Evolutionary conservation across 108 stramenopile species (phyloP), one percentile per base, ranked within the genome.

Genomic region (Conticribra weissflogii): DNA sequence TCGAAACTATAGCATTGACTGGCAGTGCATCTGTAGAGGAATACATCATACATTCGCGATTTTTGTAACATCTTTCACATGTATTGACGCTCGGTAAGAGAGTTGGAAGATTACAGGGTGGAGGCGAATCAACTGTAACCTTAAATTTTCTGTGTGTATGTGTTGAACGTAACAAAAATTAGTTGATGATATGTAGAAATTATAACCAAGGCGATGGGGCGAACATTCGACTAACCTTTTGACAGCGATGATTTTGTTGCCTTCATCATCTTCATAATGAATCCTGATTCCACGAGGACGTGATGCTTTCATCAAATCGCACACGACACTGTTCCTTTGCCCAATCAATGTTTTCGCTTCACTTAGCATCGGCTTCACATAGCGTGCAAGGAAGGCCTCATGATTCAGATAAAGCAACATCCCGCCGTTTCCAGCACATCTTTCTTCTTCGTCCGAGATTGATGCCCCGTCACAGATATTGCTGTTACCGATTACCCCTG

Each of bases 41-140:
- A 75, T 94, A 94, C 64, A 93, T 65, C 96, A 96, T 96, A 59
- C 96, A 96, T 45, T 92, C 86, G 27, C 86, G 82, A 47, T 62
- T 78, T 17, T 79, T 65, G 66, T 85, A 96, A 70, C 96, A 96
- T 47, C 82, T 49, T 54, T 80, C 72, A 69, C 96, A 96, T 8
- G 79, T 44, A 49, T 77, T 78, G 21, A 76, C 54, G 31, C 59
- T 77, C 4, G 66, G 51, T 3, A 77, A 72, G 46, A 96, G 52
- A 18, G 78, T 63, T 9, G 95, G 95, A 12, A 96, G 55, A n/a
- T 53, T 46, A 28, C 84, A 83, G 14, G 72, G 80, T 16, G 82
- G 66, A 19, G 82, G 74, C 29, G 67, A 66, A 36, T 69, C 53
- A 2, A 74, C 69, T 18, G 66, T 64, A 24, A 81, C 60, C 34